Percentiles rank a stretch among this genome's conserved stretches.
These are phyloP conservation scores for Speleostelium caveatum DNA, from an alignment of 78 protist genomes.

Conservation along the genomic window DNA sequence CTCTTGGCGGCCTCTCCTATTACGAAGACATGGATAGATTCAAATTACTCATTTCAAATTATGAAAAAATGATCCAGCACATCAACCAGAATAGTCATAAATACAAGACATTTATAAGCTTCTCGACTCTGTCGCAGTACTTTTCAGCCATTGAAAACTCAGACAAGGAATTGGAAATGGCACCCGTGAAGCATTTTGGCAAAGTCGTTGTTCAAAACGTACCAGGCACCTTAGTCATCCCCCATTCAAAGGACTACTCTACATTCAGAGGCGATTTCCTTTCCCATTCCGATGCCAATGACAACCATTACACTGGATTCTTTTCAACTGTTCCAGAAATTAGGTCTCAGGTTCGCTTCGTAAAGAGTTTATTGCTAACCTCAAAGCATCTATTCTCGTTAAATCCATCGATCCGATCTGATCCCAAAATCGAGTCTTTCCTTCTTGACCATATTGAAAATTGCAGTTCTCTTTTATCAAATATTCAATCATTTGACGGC, in stretches of 20 bases:
- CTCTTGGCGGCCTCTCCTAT: neutral
- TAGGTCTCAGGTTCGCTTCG: neutral
- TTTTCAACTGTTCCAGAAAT: neutral
- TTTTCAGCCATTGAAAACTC: neutral
- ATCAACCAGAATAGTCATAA: neutral
- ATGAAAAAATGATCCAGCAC: neutral
- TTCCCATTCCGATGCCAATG: neutral
- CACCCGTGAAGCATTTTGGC: conserved; percentile 15
- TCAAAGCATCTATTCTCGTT: neutral
- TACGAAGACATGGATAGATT: neutral
- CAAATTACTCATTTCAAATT: neutral
- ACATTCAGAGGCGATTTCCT: conserved; percentile 13
- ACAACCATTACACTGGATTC: neutral
- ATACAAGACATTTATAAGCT: neutral
- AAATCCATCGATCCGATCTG: no score
- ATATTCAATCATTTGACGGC: no score
- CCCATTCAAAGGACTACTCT: conserved; percentile 3
- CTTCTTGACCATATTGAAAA: no score
- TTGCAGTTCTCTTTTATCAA: no score
- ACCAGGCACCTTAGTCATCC: conserved; percentile 2
- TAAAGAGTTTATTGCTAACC: neutral
- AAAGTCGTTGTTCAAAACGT: no score
- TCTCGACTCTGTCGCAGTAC: neutral
- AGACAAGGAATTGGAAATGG: neutral
- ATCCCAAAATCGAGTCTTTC: no score